Percentiles rank a stretch among this genome's conserved stretches.
These are phyloP conservation scores for Colletotrichum tropicicola DNA, from an alignment of 2,329 filamentous ascomycete species.

Conservation along the genomic window DNA sequence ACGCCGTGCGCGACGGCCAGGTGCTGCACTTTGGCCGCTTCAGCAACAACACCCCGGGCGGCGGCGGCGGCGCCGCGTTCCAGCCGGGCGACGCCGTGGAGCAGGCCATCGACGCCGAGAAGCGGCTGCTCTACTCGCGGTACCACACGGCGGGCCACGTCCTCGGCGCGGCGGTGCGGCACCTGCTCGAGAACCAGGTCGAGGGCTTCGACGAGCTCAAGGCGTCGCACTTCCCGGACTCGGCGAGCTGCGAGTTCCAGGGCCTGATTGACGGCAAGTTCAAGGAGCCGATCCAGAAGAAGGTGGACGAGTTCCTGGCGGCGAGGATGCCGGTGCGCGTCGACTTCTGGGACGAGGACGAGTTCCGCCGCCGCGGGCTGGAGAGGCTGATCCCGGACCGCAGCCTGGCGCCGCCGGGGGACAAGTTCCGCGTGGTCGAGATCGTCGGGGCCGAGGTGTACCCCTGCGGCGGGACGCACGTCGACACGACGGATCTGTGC, in stretches of 20 bases:
- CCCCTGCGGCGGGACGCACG: conserved; percentile 81
- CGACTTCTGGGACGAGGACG: conserved; percentile 73
- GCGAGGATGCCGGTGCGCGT: conserved; percentile 67
- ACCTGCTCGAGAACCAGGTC: conserved; percentile 61
- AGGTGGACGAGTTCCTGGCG: conserved; percentile 66
- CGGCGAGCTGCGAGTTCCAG: conserved; percentile 73
- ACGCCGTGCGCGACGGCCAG: conserved; percentile 55
- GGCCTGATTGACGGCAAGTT: conserved; percentile 72
- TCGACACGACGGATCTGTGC: conserved; percentile 65
- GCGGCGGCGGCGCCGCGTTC: too few relatives aligned
- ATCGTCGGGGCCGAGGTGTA: conserved; percentile 76
- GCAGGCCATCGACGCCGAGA: conserved; percentile 68
- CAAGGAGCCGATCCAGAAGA: conserved; percentile 69
- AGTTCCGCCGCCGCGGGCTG: conserved; percentile 63
- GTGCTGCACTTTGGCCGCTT: conserved; percentile 75
- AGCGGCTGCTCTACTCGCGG: conserved; percentile 70
- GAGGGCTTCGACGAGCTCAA: conserved; percentile 71
- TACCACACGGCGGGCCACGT: conserved; percentile 80
- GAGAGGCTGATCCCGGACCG: conserved; percentile 64
- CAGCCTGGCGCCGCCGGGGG: conserved; percentile 52
- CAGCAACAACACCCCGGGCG: too few relatives aligned
- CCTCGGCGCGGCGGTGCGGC: conserved; percentile 72
- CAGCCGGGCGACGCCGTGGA: conserved; percentile 52
- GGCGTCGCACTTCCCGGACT: conserved; percentile 75
- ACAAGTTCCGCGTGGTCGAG: conserved; percentile 72